A percentile compares a stretch with the other conserved stretches of the same genome.
Conservation (phyloP, 208 protist species). For the Crithidia fasciculata region DNA sequence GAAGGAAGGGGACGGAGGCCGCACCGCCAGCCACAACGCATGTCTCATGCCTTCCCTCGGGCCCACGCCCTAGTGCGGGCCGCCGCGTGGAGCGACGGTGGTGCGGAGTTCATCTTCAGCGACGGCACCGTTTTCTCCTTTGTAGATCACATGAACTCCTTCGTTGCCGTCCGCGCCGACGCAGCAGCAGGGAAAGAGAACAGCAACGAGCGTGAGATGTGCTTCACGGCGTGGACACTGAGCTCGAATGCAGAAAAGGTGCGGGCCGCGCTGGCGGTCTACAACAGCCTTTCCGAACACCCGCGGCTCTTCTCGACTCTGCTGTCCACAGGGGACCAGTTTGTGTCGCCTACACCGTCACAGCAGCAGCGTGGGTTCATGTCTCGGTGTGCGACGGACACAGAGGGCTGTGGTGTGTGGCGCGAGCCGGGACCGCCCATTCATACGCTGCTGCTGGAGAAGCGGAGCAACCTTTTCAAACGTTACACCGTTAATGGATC, state of each 20-base stretch:
- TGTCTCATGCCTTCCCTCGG: not conserved
- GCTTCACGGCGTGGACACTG: constrained; percentile 76
- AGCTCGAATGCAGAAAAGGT: constrained; percentile 71
- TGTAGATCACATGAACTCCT: constrained; percentile 84
- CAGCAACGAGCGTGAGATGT: constrained; percentile 53
- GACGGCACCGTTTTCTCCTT: constrained; percentile 87
- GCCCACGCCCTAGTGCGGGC: constrained; percentile 52
- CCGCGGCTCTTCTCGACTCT: constrained; percentile 67
- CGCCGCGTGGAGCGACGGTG: constrained; percentile 69
- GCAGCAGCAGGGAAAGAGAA: not conserved
- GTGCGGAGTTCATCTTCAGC: constrained; percentile 80
- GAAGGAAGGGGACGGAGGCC: too few relatives aligned
- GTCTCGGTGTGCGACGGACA: not conserved
- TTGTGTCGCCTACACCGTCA: not conserved
- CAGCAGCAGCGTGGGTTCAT: not conserved
- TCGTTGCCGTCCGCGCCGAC: constrained; percentile 57
- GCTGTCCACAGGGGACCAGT: not conserved
- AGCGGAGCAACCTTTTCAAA: constrained; percentile 40
- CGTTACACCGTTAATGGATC: constrained; percentile 39
- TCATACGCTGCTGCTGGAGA: constrained; percentile 54
- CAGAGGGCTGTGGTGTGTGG: constrained; percentile 18
- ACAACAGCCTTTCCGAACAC: constrained; percentile 67
- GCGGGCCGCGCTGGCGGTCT: constrained; percentile 63
- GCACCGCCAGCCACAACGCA: too few relatives aligned
- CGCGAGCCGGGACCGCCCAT: constrained; percentile 32